Percentiles rank a stretch among this genome's conserved stretches.
Evolutionary conservation across 192 early-diverging fungal species (phyloP).

Genomic region (Podila epicladia): DNA sequence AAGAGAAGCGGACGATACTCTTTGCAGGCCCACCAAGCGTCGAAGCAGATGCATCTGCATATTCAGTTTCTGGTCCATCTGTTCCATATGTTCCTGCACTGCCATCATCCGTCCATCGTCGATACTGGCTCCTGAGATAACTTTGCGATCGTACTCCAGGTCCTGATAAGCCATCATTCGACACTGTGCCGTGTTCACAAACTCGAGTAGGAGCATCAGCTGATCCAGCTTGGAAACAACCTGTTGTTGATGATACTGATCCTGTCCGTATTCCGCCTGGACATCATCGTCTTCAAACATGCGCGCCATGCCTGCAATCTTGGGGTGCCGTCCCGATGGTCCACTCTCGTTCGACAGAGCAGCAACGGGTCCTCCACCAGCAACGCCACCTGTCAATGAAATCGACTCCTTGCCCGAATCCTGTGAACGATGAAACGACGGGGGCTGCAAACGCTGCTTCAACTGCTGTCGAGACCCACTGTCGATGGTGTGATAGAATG

Average conservation of each 20-base stretch:
- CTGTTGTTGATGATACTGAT: not conserved
- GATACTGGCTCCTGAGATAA: constrained; percentile 21
- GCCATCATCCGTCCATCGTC: constrained; percentile 65
- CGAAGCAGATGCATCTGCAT: constrained; percentile 55
- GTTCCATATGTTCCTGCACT: constrained; percentile 61
- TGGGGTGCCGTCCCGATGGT: constrained; percentile 8
- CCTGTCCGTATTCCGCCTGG: not conserved
- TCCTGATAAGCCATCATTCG: constrained; percentile 52
- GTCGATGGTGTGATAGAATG: constrained; percentile 26
- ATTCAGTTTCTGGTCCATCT: constrained; percentile 45
- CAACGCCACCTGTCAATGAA: constrained; percentile 6
- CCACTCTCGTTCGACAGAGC: not conserved
- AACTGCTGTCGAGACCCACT: constrained; percentile 6
- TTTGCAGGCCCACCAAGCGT: constrained; percentile 35
- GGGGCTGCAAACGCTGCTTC: not conserved
- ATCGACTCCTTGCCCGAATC: not conserved
- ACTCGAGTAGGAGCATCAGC: constrained; percentile 35
- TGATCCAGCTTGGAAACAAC: constrained; percentile 38
- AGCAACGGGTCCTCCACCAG: not conserved
- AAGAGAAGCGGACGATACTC: not conserved
- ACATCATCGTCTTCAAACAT: constrained; percentile 18
- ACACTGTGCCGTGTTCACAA: constrained; percentile 49
- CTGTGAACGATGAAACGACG: not conserved
- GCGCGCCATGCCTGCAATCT: constrained; percentile 39
- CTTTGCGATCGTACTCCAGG: constrained; percentile 22